These are phyloP conservation scores for Stephanodiscus triporus DNA, from an alignment of 108 stramenopile genomes.

Conservation along the genomic window DNA sequence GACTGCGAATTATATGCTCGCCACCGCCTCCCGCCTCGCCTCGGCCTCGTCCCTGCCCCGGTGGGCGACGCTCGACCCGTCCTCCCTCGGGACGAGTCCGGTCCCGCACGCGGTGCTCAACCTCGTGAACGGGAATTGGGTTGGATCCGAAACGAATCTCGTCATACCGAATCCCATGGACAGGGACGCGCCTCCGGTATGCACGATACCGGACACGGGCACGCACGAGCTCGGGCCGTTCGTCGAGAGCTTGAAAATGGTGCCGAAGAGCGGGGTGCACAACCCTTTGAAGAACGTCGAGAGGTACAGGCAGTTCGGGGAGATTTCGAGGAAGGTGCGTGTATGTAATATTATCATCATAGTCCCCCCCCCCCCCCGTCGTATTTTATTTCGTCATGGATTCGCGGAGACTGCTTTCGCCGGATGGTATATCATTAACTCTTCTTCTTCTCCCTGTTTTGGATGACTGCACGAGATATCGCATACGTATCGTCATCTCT, in stretches of 20 bases:
- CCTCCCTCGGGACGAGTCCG: conserved; percentile 61
- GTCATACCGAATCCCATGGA: conserved; percentile 81
- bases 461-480: too few species aligned
- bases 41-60: conserved; percentile 45
- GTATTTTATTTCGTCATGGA: conserved; percentile 2
- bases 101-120: conserved; percentile 67
- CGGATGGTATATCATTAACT: too few species aligned
- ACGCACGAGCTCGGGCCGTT: conserved; percentile 80
- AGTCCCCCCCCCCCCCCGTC: neutral
- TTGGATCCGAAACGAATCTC: conserved; percentile 30
- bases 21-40: conserved; percentile 2
- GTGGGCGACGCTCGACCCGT: conserved; percentile 86
- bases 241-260: conserved; percentile 67
- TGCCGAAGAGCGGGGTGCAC: conserved; percentile 87
- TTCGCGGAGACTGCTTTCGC: neutral
- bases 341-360: conserved; percentile 1
- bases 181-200: conserved; percentile 64
- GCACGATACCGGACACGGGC: conserved; percentile 78
- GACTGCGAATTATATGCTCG: too few species aligned
- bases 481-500: too few species aligned
- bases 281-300: conserved; percentile 93
- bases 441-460: too few species aligned
- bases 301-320: conserved; percentile 87
- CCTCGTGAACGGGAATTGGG: conserved; percentile 81
- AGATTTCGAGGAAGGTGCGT: conserved; percentile 82